These are phyloP conservation scores for Glycyrrhiza uralensis DNA, from an alignment of 306 rosid species.

Conservation along the genomic window DNA sequence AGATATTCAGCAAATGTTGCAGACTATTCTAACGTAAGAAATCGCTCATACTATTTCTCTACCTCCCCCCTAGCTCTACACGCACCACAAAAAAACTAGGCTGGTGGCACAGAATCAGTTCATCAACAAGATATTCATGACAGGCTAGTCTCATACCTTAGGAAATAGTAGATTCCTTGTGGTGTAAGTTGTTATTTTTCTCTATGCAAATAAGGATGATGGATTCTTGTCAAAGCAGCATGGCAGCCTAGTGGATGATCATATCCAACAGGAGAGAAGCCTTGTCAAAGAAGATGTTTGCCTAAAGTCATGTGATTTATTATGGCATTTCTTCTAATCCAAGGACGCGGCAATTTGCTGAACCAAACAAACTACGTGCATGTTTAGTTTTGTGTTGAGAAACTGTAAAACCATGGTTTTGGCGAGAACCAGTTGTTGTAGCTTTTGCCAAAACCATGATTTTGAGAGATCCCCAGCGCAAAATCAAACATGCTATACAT, in stretches of 20 bases:
- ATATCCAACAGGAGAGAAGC: no score
- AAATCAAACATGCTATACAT: no score
- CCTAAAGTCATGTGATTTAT: background rate
- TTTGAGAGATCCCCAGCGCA: no score
- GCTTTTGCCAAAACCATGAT: no score
- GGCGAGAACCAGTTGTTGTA: no score
- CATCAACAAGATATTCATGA: background rate
- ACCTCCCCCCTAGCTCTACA: background rate
- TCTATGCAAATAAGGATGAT: background rate
- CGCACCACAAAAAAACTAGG: background rate
- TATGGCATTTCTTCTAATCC: no score
- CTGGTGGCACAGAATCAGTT: background rate
- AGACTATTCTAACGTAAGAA: background rate
- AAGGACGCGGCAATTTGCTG: no score
- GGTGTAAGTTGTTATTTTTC: background rate
- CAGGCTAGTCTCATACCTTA: background rate
- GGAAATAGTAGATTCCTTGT: background rate
- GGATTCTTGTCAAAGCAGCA: background rate
- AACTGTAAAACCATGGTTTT: no score
- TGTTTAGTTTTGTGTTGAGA: no score
- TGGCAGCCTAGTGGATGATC: no score
- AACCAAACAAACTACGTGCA: background rate
- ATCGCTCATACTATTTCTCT: background rate
- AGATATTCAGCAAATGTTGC: slow-evolving; percentile 1
- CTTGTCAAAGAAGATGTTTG: background rate